Evolutionary conservation across 441 rosid species (phyloP).

Genomic region (Mallotus repandus): DNA sequence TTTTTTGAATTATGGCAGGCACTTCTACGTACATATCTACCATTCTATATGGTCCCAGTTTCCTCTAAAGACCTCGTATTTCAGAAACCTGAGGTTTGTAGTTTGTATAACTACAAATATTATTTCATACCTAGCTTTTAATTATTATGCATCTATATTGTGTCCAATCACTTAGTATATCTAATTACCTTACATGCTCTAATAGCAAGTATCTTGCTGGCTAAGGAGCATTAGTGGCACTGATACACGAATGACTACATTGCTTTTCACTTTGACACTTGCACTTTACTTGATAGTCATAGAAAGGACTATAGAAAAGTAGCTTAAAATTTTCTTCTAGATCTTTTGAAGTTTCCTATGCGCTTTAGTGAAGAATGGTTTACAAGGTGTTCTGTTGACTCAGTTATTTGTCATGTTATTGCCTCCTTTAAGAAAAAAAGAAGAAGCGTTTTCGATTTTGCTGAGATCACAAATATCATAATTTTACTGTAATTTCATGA

Average conservation of each 20-base stretch:
- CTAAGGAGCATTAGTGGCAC: neutral
- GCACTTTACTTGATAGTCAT: neutral
- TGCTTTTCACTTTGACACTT: neutral
- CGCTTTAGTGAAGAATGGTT: neutral
- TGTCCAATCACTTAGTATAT: neutral
- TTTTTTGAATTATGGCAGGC: conserved; percentile 51
- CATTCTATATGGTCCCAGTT: conserved; percentile 88
- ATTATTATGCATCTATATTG: neutral
- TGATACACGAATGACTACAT: neutral
- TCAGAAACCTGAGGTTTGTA: conserved; percentile 83
- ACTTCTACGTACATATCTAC: conserved; percentile 79
- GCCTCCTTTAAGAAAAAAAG: neutral
- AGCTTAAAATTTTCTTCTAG: neutral
- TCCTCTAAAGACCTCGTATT: conserved; percentile 57
- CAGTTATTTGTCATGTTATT: neutral
- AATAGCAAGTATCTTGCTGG: neutral
- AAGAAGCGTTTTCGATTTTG: neutral
- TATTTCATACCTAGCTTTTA: neutral
- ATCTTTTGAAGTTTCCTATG: neutral
- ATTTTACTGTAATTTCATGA: neutral
- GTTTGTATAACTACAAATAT: conserved; percentile 27
- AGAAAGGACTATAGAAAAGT: too few species aligned
- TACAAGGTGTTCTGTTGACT: neutral
- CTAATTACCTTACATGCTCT: neutral
- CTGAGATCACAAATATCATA: neutral